A percentile compares a stretch with the other conserved stretches of the same genome.
Conservation (phyloP, 2,329 filamentous ascomycete genomes). For the Apiospora phragmitis region DNA sequence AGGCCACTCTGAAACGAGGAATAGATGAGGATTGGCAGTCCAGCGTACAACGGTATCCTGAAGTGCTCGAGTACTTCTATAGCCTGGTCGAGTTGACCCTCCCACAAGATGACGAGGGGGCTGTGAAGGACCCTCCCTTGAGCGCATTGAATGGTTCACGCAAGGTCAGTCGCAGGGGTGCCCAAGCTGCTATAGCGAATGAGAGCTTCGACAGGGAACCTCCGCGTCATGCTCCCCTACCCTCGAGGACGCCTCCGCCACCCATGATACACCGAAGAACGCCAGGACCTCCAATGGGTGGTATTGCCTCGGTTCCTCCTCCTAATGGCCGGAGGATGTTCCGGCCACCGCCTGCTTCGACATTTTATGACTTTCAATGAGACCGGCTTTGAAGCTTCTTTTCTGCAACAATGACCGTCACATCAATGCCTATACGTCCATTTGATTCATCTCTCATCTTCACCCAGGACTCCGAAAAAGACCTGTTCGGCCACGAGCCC, state of each 20-base stretch:
- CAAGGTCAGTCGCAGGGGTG: conserved; percentile 45
- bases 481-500: neutral
- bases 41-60: conserved; percentile 74
- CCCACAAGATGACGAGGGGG: conserved; percentile 61
- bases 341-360: conserved; percentile 4
- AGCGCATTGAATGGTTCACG: conserved; percentile 51
- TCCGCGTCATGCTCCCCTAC: conserved; percentile 11
- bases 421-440: neutral
- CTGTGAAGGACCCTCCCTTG: conserved; percentile 61
- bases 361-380: conserved; percentile 22
- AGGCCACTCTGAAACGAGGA: conserved; percentile 67
- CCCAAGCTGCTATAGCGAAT: conserved; percentile 26
- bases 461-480: neutral
- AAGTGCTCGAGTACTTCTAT: conserved; percentile 82
- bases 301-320: conserved; percentile 29
- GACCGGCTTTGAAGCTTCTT: neutral
- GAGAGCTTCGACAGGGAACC: conserved; percentile 36
- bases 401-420: neutral
- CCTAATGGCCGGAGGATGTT: conserved; percentile 16
- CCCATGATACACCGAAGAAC: conserved; percentile 38
- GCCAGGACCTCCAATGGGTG: conserved; percentile 31
- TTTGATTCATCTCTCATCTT: neutral
- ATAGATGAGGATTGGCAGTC: conserved; percentile 79
- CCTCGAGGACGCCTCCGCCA: conserved; percentile 40
- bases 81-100: conserved; percentile 66